These are phyloP conservation scores for Pythium dissotocum DNA, from an alignment of 352 stramenopile species.

Conservation along the genomic window DNA sequence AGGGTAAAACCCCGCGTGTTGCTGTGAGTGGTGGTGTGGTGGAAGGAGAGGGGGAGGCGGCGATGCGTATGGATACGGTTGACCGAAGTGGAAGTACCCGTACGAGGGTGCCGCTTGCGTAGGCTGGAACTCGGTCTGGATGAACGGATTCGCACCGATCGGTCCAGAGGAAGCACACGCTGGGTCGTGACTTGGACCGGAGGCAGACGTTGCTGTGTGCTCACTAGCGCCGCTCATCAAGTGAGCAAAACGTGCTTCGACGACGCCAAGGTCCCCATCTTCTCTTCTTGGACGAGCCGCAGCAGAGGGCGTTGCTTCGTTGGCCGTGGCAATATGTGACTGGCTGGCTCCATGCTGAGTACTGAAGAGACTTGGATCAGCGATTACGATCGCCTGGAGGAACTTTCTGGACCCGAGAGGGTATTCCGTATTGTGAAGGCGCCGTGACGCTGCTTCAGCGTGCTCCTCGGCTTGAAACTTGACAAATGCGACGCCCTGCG, in stretches of 20 bases:
- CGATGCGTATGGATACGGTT: constrained; percentile 20
- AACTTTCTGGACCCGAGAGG: constrained; percentile 47
- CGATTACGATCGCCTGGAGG: constrained; percentile 69
- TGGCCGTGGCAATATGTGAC: background rate
- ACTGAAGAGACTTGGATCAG: constrained; percentile 66
- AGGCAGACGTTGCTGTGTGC: background rate
- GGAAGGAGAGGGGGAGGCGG: background rate
- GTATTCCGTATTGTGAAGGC: constrained; percentile 67
- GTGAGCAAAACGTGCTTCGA: constrained; percentile 80
- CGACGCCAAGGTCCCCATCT: constrained; percentile 67
- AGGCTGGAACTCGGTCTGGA: background rate
- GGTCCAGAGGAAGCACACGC: background rate
- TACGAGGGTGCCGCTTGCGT: constrained; percentile 4
- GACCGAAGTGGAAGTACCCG: constrained; percentile 31
- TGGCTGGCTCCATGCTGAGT: constrained; percentile 42
- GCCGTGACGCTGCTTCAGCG: constrained; percentile 43
- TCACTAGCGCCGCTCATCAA: constrained; percentile 57
- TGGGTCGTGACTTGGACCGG: background rate
- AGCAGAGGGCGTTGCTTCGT: background rate
- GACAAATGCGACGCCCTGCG: constrained; percentile 72
- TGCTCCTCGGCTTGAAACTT: constrained; percentile 65
- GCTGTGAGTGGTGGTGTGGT: constrained; percentile 2
- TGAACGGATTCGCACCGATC: constrained; percentile 1
- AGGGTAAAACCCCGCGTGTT: constrained; percentile 15
- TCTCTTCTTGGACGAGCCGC: constrained; percentile 22